These are phyloP conservation scores for Akanthomyces lecanii DNA, from an alignment of 2,329 filamentous ascomycete genomes.

Conservation along the genomic window DNA sequence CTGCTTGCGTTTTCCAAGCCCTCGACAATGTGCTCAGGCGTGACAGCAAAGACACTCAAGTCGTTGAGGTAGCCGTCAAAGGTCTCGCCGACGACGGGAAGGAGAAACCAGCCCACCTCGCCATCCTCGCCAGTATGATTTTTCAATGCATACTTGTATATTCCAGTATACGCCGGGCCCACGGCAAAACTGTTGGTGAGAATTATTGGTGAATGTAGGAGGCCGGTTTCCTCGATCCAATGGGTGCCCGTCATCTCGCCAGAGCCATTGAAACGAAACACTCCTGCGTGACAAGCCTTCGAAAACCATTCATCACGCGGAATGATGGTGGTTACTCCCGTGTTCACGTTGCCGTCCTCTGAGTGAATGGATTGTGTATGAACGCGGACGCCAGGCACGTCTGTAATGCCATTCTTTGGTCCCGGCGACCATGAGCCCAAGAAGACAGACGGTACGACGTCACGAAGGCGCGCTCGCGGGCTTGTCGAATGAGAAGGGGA, in stretches of 20 bases:
- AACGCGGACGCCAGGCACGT: slow-evolving; percentile 39
- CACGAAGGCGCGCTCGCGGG: slow-evolving; percentile 29
- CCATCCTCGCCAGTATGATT: slow-evolving; percentile 37
- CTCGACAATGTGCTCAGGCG: slow-evolving; percentile 46
- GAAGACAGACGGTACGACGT: slow-evolving; percentile 35
- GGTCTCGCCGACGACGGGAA: slow-evolving; percentile 57
- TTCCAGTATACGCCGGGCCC: slow-evolving; percentile 51
- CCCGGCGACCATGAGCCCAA: slow-evolving; percentile 37
- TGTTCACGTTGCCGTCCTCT: slow-evolving; percentile 32
- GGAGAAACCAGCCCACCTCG: slow-evolving; percentile 46
- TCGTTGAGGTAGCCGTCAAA: slow-evolving; percentile 58
- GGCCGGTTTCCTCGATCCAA: slow-evolving; percentile 54
- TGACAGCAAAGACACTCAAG: slow-evolving; percentile 49
- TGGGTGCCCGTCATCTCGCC: slow-evolving; percentile 56
- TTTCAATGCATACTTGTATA: slow-evolving; percentile 51
- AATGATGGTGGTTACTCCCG: slow-evolving; percentile 42
- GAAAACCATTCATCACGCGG: slow-evolving; percentile 37
- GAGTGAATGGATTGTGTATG: slow-evolving; percentile 36
- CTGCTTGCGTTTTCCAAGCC: slow-evolving; percentile 47
- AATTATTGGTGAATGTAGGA: slow-evolving; percentile 51
- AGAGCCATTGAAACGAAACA: slow-evolving; percentile 55
- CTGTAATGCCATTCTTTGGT: slow-evolving; percentile 40
- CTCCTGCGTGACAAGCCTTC: slow-evolving; percentile 37
- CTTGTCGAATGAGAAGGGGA: not conserved
- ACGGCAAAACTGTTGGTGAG: slow-evolving; percentile 53